A percentile compares a stretch with the other conserved stretches of the same genome.
phyloP scores from a whole-genome alignment of 192 early-diverging fungal species.

The Coemansia sp. region DNA sequence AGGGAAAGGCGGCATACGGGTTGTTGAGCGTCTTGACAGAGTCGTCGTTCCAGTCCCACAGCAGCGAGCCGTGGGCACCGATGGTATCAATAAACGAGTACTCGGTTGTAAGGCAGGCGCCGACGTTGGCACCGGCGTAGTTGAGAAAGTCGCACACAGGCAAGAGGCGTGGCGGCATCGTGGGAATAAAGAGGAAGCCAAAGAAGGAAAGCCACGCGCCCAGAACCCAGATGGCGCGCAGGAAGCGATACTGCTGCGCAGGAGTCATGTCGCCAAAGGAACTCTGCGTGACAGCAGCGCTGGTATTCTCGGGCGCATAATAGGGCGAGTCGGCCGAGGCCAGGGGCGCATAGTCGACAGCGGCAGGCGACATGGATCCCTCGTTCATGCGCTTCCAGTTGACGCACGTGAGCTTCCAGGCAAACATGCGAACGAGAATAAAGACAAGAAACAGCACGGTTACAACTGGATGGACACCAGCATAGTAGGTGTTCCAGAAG shows the following conservation, averaged over 20 bases:
- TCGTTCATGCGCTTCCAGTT: slow-evolving; percentile 57
- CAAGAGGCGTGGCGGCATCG: slow-evolving; percentile 57
- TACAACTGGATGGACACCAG: slow-evolving; percentile 52
- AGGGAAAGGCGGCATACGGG: slow-evolving; percentile 56
- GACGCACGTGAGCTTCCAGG: slow-evolving; percentile 53
- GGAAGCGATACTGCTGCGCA: slow-evolving; percentile 57
- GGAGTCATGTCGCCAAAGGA: slow-evolving; percentile 48
- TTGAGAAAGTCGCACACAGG: slow-evolving; percentile 56
- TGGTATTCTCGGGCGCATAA: slow-evolving; percentile 24
- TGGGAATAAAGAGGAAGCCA: slow-evolving; percentile 53
- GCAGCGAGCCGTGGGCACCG: slow-evolving; percentile 52
- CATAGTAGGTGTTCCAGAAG: slow-evolving; percentile 59
- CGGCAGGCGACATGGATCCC: slow-evolving; percentile 21
- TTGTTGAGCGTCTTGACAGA: slow-evolving; percentile 57
- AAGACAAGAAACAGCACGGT: slow-evolving; percentile 49
- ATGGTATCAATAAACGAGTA: slow-evolving; percentile 52
- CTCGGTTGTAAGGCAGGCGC: slow-evolving; percentile 49
- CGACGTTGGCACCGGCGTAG: slow-evolving; percentile 47
- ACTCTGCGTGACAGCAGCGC: slow-evolving; percentile 22
- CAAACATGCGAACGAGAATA: slow-evolving; percentile 55
- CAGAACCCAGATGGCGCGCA: slow-evolving; percentile 54
- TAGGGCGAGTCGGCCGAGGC: slow-evolving; percentile 15
- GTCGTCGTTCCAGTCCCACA: slow-evolving; percentile 58
- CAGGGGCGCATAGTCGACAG: slow-evolving; percentile 34
- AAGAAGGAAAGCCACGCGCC: slow-evolving; percentile 52